Evolutionary conservation across 495 filamentous ascomycete species (phyloP), one percentile per base, ranked within the genome.

Genomic region (Viridothelium virens): DNA sequence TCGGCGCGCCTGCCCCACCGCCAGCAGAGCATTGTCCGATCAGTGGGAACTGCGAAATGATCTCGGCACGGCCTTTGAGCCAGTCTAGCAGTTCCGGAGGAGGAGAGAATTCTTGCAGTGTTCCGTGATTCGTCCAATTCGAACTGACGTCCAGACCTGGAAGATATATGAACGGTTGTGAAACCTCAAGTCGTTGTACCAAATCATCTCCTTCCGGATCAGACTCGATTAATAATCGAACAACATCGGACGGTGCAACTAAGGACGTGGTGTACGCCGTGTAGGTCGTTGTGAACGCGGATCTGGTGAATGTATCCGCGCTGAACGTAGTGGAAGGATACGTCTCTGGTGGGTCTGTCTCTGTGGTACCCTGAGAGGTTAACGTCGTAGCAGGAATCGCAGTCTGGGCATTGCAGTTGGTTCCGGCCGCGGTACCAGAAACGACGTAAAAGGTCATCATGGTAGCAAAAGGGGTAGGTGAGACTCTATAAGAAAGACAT

Each of bases 21-120:
- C n/a, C 62, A 2, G 38, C 53, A 62, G 62, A 64, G 63, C 56
- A 64, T 69, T 69, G 62, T 18, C 7, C 56, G 18, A 56, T 38
- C 14, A 33, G n/a, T 44, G 66, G 48, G 25, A 53, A 53, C 48
- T 53, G 48, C 48, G 48, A 53, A 18, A 53, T 18, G 48, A 53
- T 18, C 10, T 18, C 48, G 25, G 48, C 12, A 16, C 25, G 48
- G 12, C 12, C 48, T 18, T 53, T 53, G 14, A 53, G 48, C 48
- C 48, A 53, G 48, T 53, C 48, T 18, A 53, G 25, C 25, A 53
- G 48, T 18, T 53, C 48, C 25, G 14, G 48, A 53, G 48, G 48
- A 16, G 48, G 48, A 18, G 48, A 16, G 16, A 53, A 53, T 18
- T 53, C 48, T 53, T 53, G 48, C 48, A 53, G 48, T 5, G 48